These are phyloP conservation scores for Brassica carinata DNA, from an alignment of 345 rosid species.

Conservation along the genomic window DNA sequence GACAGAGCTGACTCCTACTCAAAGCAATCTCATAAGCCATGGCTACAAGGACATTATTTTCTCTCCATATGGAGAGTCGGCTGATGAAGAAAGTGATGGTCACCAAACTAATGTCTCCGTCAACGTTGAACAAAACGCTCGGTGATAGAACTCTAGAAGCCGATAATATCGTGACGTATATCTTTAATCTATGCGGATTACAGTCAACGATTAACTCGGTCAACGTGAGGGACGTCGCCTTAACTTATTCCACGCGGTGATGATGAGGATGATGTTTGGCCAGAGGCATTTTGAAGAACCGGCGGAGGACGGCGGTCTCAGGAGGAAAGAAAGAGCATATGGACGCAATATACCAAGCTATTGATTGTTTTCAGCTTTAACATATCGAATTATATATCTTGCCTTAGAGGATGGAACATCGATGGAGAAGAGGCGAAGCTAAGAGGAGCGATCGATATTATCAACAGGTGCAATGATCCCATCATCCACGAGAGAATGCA, in stretches of 20 bases:
- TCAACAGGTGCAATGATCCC: background rate
- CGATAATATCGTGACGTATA: background rate
- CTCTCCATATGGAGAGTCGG: conserved; percentile 17
- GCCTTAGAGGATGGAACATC: background rate
- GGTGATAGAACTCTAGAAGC: background rate
- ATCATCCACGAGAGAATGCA: background rate
- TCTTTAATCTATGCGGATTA: background rate
- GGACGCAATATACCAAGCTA: background rate
- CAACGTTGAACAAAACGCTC: background rate
- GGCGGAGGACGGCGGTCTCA: background rate
- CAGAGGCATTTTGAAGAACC: background rate
- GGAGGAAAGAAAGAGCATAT: background rate
- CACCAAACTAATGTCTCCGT: background rate
- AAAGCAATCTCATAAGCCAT: conserved; percentile 5
- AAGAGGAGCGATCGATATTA: background rate
- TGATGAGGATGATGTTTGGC: background rate
- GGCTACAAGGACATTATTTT: conserved; percentile 25
- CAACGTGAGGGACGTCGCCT: background rate
- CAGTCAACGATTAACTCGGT: background rate
- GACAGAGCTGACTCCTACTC: conserved; percentile 25
- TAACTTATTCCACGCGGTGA: background rate
- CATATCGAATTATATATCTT: background rate
- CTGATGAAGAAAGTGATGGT: conserved; percentile 30
- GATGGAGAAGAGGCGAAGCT: background rate
- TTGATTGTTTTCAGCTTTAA: background rate